Percentiles rank a stretch among this genome's conserved stretches.
Conservation (phyloP, 2,329 filamentous ascomycete species). For the Leptosphaerulina australis region DNA sequence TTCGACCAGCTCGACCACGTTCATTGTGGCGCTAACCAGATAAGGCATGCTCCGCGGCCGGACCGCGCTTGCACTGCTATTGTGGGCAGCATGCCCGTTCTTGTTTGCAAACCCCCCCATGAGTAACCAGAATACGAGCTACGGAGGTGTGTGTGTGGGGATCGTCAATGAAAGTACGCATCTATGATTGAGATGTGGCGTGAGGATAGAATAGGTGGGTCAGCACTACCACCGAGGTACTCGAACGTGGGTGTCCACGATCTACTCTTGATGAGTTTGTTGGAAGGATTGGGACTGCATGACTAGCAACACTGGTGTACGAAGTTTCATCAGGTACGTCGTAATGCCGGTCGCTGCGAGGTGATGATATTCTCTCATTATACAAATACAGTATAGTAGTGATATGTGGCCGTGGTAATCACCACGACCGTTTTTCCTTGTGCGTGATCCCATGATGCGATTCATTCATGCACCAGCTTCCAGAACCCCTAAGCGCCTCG, state of each 20-base stretch:
- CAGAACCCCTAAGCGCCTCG: constrained; percentile 19
- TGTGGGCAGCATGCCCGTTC: constrained; percentile 6
- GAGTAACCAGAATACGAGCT: constrained; percentile 1
- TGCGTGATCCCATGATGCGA: constrained; percentile 10
- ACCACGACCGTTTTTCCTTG: constrained; percentile 9
- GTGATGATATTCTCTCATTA: constrained; percentile 19
- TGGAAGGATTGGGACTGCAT: constrained; percentile 3
- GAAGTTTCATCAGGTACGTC: constrained; percentile 1
- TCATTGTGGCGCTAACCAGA: neutral
- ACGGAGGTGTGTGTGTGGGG: constrained; percentile 6
- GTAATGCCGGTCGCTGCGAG: constrained; percentile 8
- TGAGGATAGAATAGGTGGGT: constrained; percentile 9
- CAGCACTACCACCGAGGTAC: constrained; percentile 6
- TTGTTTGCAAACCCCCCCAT: neutral
- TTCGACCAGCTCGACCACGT: neutral
- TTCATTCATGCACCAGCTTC: constrained; percentile 13
- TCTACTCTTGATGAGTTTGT: neutral
- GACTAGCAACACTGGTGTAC: constrained; percentile 2
- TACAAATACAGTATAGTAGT: constrained; percentile 17
- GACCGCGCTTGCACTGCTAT: constrained; percentile 12
- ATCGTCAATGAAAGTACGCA: neutral
- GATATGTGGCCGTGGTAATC: constrained; percentile 4
- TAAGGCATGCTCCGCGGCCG: constrained; percentile 2
- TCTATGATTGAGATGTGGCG: constrained; percentile 10
- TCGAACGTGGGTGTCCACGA: constrained; percentile 1